Percentiles rank a stretch among this genome's conserved stretches.
phyloP scores from a whole-genome alignment of 805 yeast genomes.

The Candida easanensis region DNA sequence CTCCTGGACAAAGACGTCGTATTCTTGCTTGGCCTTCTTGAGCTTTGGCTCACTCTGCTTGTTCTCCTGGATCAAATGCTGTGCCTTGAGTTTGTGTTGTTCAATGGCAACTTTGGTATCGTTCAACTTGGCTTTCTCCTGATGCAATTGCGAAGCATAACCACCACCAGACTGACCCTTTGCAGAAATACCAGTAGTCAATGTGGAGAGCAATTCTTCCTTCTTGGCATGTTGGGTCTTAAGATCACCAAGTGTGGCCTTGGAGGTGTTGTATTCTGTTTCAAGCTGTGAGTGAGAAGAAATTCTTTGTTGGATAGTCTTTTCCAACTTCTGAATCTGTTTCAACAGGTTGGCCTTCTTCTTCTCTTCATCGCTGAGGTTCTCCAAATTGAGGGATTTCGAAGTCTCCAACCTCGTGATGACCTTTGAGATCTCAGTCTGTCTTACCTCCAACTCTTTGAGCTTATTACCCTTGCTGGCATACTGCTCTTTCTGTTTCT shows the following conservation, averaged over 20 bases:
- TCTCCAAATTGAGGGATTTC: conserved; percentile 54
- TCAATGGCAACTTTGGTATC: conserved; percentile 54
- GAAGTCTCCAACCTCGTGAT: conserved; percentile 68
- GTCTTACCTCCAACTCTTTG: conserved; percentile 56
- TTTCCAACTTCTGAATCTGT: conserved; percentile 34
- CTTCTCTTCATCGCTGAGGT: conserved; percentile 49
- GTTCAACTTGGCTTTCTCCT: conserved; percentile 54
- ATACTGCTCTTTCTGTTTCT: conserved; percentile 53
- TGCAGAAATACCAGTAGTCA: conserved; percentile 87
- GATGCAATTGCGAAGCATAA: conserved; percentile 66
- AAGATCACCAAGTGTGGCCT: conserved; percentile 40
- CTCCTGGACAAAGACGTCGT: conserved; percentile 38
- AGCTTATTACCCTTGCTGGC: conserved; percentile 57
- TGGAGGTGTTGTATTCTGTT: conserved; percentile 41
- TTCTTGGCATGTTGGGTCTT: conserved; percentile 52
- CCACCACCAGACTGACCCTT: conserved; percentile 76
- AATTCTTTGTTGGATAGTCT: conserved; percentile 33
- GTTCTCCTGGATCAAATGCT: conserved; percentile 54
- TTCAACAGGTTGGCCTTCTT: conserved; percentile 33
- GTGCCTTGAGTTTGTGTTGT: conserved; percentile 55
- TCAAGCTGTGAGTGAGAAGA: conserved; percentile 41
- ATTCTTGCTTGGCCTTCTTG: conserved; percentile 49
- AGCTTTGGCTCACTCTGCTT: conserved; percentile 44
- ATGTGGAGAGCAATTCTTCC: conserved; percentile 76
- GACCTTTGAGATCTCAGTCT: conserved; percentile 55